Evolutionary conservation across 2,329 filamentous ascomycete species (phyloP).

Genomic region (Fusarium subtropicale): DNA sequence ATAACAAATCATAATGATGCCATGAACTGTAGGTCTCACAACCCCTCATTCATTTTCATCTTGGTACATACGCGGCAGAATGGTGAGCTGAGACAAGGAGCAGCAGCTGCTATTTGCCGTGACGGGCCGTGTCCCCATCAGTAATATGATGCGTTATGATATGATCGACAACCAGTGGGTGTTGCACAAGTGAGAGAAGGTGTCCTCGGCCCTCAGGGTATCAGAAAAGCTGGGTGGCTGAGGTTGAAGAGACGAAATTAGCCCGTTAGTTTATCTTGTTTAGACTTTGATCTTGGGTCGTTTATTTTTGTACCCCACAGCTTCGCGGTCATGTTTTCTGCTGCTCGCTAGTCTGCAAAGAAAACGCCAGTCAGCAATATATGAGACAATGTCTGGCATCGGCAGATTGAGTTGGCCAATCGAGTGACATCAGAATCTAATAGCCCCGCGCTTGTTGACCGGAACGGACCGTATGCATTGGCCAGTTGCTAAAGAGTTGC

Average conservation of each 20-base stretch:
- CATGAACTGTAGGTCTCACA: slow-evolving; percentile 17
- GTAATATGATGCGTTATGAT: not conserved
- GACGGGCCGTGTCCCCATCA: not conserved
- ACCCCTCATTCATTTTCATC: slow-evolving; percentile 25
- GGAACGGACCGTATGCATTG: slow-evolving; percentile 37
- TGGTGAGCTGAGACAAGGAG: not conserved
- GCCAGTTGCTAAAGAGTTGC: not conserved
- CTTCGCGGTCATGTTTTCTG: too few relatives aligned
- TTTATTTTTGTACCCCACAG: too few relatives aligned
- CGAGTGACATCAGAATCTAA: not conserved
- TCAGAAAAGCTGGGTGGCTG: too few relatives aligned
- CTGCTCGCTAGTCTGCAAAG: not conserved
- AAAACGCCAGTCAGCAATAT: slow-evolving; percentile 28
- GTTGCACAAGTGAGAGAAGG: not conserved
- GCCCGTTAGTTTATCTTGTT: too few relatives aligned
- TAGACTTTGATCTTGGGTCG: too few relatives aligned
- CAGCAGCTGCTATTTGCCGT: slow-evolving; percentile 10
- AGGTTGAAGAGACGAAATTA: too few relatives aligned
- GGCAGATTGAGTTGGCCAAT: slow-evolving; percentile 27
- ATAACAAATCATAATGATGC: slow-evolving; percentile 9
- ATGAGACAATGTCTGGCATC: slow-evolving; percentile 16
- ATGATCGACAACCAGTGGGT: slow-evolving; percentile 2
- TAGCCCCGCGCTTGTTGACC: slow-evolving; percentile 13
- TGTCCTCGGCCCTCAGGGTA: not conserved
- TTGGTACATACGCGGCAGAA: not conserved